Conservation (phyloP, 1,284 basidiomycete genomes). For the Pseudozyma sp. region DNA sequence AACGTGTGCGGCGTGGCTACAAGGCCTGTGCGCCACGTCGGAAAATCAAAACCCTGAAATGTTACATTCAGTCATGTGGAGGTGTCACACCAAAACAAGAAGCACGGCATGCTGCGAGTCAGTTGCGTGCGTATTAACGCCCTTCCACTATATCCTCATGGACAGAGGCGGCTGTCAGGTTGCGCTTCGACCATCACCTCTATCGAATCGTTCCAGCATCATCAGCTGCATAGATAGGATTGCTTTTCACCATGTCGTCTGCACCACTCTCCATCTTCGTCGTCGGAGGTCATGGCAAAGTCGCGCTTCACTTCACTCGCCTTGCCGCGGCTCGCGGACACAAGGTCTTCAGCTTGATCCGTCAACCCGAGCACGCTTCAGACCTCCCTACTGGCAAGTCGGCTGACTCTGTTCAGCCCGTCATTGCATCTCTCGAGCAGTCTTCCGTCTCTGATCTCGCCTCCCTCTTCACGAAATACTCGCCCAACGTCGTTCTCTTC, state of each 20-base stretch:
- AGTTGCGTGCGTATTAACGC: conserved; percentile 15
- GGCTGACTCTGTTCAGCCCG: conserved; percentile 71
- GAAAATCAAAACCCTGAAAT: not conserved
- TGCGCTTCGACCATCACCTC: not conserved
- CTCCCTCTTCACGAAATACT: conserved; percentile 72
- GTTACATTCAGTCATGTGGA: conserved; percentile 2
- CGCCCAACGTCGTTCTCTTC: conserved; percentile 75
- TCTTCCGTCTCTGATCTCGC: conserved; percentile 73
- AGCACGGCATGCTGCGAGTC: conserved; percentile 14
- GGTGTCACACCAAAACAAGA: not conserved
- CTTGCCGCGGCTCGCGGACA: conserved; percentile 48
- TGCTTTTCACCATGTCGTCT: conserved; percentile 14
- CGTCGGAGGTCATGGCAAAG: conserved; percentile 57
- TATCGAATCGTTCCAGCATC: not conserved
- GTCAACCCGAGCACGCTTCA: conserved; percentile 46
- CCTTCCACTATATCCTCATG: not conserved
- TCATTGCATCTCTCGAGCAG: conserved; percentile 76
- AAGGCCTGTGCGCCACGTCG: conserved; percentile 4
- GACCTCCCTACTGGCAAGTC: conserved; percentile 42
- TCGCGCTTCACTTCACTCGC: conserved; percentile 55
- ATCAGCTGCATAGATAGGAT: not conserved
- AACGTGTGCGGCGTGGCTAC: too few species aligned
- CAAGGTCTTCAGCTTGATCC: conserved; percentile 53
- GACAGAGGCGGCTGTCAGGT: not conserved
- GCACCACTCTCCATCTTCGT: conserved; percentile 50